Conservation (phyloP, 176 grass and related monocot genomes). For the Paspalum vaginatum region DNA sequence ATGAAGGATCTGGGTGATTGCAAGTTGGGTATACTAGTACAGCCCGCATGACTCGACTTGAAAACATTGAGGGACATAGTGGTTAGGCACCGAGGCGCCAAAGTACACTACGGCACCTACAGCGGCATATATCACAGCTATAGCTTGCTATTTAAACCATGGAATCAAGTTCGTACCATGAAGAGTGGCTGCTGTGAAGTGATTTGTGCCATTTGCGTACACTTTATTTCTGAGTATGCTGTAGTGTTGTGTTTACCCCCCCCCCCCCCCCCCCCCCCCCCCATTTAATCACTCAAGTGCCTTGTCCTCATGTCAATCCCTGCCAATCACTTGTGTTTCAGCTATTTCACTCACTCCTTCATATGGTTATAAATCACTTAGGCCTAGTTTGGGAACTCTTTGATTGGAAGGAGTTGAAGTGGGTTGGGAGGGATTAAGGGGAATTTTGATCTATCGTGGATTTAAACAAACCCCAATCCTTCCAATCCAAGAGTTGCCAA, state of each 20-base stretch:
- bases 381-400: no score
- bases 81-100: neutral
- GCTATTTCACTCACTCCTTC: neutral
- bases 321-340: slow-evolving; percentile 12
- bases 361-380: slow-evolving; percentile 11
- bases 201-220: neutral
- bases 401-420: no score
- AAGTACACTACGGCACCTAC: neutral
- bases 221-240: neutral
- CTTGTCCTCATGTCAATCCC: neutral
- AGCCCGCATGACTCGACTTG: no score
- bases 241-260: slow-evolving; percentile 2
- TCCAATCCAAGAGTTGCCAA: no score
- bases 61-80: no score
- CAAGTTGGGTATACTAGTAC: neutral
- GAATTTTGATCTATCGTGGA: no score
- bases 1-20: neutral
- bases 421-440: no score
- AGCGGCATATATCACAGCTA: neutral
- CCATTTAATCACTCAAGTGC: neutral
- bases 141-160: neutral
- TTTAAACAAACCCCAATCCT: no score
- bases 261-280: no score
- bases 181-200: slow-evolving; percentile 12
- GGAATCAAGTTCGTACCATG: slow-evolving; percentile 4